Conservation (phyloP, 1,139 yeast species). For the Yamadazyma conglobata region DNA sequence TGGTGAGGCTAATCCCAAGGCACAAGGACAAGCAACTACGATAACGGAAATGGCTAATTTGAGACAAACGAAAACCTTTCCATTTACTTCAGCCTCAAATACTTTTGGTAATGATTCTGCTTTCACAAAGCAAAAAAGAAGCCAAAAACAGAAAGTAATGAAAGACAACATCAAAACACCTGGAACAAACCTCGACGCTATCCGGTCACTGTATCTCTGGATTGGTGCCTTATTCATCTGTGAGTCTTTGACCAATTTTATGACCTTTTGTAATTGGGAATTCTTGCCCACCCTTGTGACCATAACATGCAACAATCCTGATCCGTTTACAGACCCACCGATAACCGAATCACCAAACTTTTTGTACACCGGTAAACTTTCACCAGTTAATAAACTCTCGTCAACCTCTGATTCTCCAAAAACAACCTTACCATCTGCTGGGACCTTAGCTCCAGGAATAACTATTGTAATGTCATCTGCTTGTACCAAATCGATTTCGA, state of each 20-base stretch:
- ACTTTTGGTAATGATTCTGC: slow-evolving; percentile 43
- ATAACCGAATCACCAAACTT: slow-evolving; percentile 58
- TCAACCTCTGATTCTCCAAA: slow-evolving; percentile 80
- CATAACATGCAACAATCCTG: slow-evolving; percentile 64
- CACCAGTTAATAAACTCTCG: slow-evolving; percentile 90
- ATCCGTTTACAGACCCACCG: slow-evolving; percentile 90
- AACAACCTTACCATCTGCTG: slow-evolving; percentile 84
- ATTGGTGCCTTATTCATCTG: slow-evolving; percentile 88
- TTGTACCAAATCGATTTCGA: slow-evolving; percentile 76
- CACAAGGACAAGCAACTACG: slow-evolving; percentile 98
- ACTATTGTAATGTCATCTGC: slow-evolving; percentile 72
- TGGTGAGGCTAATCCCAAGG: slow-evolving; percentile 94
- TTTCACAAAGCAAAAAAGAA: slow-evolving; percentile 34
- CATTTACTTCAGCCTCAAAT: slow-evolving; percentile 51
- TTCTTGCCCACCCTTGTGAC: slow-evolving; percentile 74
- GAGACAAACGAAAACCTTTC: slow-evolving; percentile 65
- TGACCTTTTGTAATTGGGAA: slow-evolving; percentile 85
- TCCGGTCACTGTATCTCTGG: slow-evolving; percentile 79
- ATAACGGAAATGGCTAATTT: slow-evolving; percentile 88
- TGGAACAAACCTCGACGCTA: slow-evolving; percentile 88
- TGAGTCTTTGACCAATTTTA: slow-evolving; percentile 81
- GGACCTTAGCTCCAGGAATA: slow-evolving; percentile 82
- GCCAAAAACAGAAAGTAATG: slow-evolving; percentile 72
- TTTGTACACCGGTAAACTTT: slow-evolving; percentile 72
- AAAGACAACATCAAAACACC: slow-evolving; percentile 58